Evolutionary conservation across 768 basidiomycete genomes (phyloP).

Genomic region (Mycena pura): DNA sequence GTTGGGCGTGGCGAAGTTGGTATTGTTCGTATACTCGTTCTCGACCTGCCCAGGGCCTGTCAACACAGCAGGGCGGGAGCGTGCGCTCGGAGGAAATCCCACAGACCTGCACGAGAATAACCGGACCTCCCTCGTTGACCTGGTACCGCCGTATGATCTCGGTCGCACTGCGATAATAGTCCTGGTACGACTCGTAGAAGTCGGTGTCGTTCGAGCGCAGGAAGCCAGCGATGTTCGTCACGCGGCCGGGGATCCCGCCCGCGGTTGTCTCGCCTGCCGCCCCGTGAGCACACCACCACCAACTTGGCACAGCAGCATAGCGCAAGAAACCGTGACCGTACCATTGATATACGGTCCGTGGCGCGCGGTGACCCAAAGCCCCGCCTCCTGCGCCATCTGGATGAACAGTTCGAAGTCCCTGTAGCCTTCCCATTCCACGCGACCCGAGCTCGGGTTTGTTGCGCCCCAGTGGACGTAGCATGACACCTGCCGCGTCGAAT

Average conservation of each 20-base stretch:
- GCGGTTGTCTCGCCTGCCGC: constrained; percentile 14
- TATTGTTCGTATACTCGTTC: constrained; percentile 19
- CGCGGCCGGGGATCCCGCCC: constrained; percentile 19
- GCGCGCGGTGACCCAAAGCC: constrained; percentile 17
- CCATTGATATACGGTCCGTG: constrained; percentile 20
- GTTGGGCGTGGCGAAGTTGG: constrained; percentile 21
- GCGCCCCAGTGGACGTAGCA: constrained; percentile 23
- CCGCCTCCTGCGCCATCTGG: constrained; percentile 16
- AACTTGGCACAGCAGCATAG: neutral
- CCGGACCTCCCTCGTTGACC: constrained; percentile 14
- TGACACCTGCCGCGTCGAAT: constrained; percentile 8
- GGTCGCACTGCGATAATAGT: constrained; percentile 20
- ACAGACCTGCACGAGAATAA: constrained; percentile 20
- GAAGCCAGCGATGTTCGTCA: constrained; percentile 20
- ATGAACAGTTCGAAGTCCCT: constrained; percentile 15
- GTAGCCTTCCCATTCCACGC: constrained; percentile 18
- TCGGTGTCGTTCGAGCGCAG: constrained; percentile 21
- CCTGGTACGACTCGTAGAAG: constrained; percentile 19
- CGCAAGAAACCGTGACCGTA: neutral
- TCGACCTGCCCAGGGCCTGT: constrained; percentile 7
- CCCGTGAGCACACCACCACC: neutral
- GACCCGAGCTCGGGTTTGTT: constrained; percentile 16
- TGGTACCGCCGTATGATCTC: constrained; percentile 17
- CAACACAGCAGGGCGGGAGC: neutral
- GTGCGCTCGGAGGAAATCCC: neutral